phyloP scores from a whole-genome alignment of 306 rosid species.

The Quillaja saponaria region DNA sequence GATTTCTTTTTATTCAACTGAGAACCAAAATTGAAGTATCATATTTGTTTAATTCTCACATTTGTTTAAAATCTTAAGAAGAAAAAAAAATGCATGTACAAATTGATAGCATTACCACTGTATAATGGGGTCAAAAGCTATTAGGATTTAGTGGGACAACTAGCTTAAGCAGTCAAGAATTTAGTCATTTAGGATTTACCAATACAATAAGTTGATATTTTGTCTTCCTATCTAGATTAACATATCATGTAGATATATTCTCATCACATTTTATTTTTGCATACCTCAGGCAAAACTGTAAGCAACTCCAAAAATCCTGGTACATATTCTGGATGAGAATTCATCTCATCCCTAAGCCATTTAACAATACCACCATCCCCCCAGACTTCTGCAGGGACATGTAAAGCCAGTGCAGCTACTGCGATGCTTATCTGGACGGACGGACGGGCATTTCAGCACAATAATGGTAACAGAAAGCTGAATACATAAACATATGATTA shows the following conservation, averaged over 20 bases:
- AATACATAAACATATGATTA: conserved; percentile 1
- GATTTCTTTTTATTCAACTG: too few species aligned
- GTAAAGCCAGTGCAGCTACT: conserved; percentile 98
- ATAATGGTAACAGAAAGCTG: conserved; percentile 12
- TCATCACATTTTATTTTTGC: background rate
- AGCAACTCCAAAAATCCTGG: conserved; percentile 98
- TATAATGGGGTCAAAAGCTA: too few species aligned
- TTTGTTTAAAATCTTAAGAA: too few species aligned
- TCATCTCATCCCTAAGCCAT: conserved; percentile 99
- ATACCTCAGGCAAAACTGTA: conserved; percentile 97
- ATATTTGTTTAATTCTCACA: too few species aligned
- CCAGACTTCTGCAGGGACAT: conserved; percentile 97
- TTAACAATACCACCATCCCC: conserved; percentile 96
- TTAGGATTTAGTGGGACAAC: too few species aligned
- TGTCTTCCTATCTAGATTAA: conserved; percentile 22
- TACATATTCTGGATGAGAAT: conserved; percentile 86
- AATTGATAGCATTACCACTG: too few species aligned
- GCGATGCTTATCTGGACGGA: conserved; percentile 91
- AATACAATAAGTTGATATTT: background rate
- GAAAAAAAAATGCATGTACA: too few species aligned
- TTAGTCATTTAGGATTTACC: background rate
- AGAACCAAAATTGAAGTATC: too few species aligned
- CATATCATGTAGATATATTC: conserved; percentile 11
- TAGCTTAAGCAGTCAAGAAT: background rate
- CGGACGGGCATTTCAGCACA: conserved; percentile 39